Evolutionary conservation across 768 basidiomycete species (phyloP), one percentile per base, ranked within the genome.

Genomic region (Lanmaoa pseudosensibilis): DNA sequence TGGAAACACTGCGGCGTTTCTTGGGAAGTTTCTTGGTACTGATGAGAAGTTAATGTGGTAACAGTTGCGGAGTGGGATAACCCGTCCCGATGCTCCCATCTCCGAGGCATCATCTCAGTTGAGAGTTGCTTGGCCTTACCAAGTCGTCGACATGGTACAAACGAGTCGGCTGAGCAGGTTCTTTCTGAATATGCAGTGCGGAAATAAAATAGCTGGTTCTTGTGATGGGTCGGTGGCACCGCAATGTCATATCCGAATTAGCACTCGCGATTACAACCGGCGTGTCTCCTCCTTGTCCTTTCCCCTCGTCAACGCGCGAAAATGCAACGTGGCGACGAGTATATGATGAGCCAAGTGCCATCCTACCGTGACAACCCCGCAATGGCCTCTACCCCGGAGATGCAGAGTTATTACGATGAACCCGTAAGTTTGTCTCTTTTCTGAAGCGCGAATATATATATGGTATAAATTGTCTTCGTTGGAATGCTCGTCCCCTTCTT

Each of bases 401-500:
- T 72, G 41, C 70, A 73, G 34, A 50, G 50, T 40, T 71, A 69
- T 53, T 68, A 71, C 52, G 71, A 73, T 23, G 64, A 70, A 48
- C 54, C 63, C 19, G 65, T 69, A 50, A 55, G 59, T 49, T 52
- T 34, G 32, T 39, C 15, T 37, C 21, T 25, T 33, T 12, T 33
- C 33, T 27, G 36, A 53, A 52, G 46, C 53, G 39, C 53, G 39
- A 45, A 40, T 37, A 52, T 33, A 44, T 57, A 52, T 46, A 36
- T 45, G 23, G 44, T 56, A 54, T 54, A 55, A 57, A 46, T 40
- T 19, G 11, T 41, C 4, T 0, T 40, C 30, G 30, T 50, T 56
- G 50, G 16, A 8, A 43, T 36, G 0, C 36, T 15, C 21, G 6
- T 34, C 25, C 27, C 1, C 34, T 27, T 38, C 37, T 36, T 36